A percentile compares a stretch with the other conserved stretches of the same genome.
These are phyloP conservation scores for Tricholoma matsutake DNA, from an alignment of 768 basidiomycete genomes.

Conservation along the genomic window DNA sequence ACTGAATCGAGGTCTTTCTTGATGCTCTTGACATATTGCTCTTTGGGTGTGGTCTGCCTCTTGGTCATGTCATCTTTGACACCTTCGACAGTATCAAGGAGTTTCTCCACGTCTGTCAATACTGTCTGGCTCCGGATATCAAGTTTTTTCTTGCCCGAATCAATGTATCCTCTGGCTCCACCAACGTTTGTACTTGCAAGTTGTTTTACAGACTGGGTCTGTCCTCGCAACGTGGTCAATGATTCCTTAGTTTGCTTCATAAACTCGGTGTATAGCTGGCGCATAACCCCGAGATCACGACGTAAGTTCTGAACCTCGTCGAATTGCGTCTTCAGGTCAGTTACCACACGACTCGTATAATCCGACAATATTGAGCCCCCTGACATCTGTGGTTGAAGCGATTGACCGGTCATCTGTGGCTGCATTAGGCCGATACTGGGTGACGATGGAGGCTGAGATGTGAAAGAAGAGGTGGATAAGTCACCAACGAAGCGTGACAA, in stretches of 20 bases:
- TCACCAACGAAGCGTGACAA: constrained; percentile 69
- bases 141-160: constrained; percentile 89
- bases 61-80: constrained; percentile 91
- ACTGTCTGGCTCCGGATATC: constrained; percentile 86
- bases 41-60: constrained; percentile 82
- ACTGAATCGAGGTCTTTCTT: constrained; percentile 68
- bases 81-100: constrained; percentile 87
- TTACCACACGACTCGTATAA: constrained; percentile 68
- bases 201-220: constrained; percentile 86
- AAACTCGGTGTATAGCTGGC: constrained; percentile 93
- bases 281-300: constrained; percentile 89
- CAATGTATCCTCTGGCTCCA: constrained; percentile 83
- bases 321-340: constrained; percentile 87
- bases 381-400: constrained; percentile 68
- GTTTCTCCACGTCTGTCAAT: constrained; percentile 88
- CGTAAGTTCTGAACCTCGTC: constrained; percentile 94
- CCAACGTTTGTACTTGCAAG: constrained; percentile 80
- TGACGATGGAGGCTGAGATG: constrained; percentile 23
- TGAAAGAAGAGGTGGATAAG: constrained; percentile 23
- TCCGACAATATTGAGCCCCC: constrained; percentile 74
- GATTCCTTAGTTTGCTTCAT: constrained; percentile 89
- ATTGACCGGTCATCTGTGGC: constrained; percentile 68
- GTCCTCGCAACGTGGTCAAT: constrained; percentile 69
- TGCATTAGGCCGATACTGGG: constrained; percentile 33
- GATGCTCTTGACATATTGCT: constrained; percentile 64